phyloP scores from a whole-genome alignment of 1,284 basidiomycete species.

The Vanrija humicola region DNA sequence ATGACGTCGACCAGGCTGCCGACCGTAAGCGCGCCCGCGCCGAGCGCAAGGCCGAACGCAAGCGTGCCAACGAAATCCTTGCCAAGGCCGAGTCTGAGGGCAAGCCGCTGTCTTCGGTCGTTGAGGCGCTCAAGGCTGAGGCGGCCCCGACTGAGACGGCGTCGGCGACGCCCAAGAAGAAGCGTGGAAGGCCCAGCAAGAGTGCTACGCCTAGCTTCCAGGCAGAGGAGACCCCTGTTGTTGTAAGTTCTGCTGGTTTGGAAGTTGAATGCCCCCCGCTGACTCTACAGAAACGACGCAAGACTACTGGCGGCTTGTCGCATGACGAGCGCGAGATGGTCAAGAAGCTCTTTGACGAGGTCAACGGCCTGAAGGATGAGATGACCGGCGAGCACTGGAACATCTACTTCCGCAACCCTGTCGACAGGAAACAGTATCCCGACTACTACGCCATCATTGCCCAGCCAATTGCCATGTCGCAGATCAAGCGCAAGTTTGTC shows the following conservation, averaged over 20 bases:
- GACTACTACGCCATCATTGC: constrained; percentile 77
- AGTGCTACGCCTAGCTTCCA: constrained; percentile 37
- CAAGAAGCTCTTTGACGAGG: constrained; percentile 58
- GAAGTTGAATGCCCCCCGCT: not conserved
- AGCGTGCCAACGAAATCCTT: constrained; percentile 37
- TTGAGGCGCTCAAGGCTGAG: constrained; percentile 25
- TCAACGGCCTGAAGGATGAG: constrained; percentile 37
- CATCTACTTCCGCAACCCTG: constrained; percentile 75
- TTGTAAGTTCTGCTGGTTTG: constrained; percentile 18
- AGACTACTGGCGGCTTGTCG: constrained; percentile 15
- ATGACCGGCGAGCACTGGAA: constrained; percentile 71
- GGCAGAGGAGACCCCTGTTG: constrained; percentile 32
- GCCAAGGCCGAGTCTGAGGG: constrained; percentile 41
- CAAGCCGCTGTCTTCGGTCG: constrained; percentile 33
- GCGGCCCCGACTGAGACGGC: not conserved
- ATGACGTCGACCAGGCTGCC: constrained; percentile 65
- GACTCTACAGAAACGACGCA: constrained; percentile 39
- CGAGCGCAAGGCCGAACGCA: constrained; percentile 36
- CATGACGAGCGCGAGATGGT: constrained; percentile 26
- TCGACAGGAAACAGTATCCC: constrained; percentile 78
- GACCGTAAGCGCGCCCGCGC: constrained; percentile 34
- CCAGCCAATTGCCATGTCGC: constrained; percentile 78
- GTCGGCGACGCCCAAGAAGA: constrained; percentile 28
- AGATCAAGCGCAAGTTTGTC: constrained; percentile 77
- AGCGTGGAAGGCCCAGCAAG: constrained; percentile 39